These are phyloP conservation scores for Fraxinus baroniana DNA, from an alignment of 305 asterid genomes.

Conservation along the genomic window DNA sequence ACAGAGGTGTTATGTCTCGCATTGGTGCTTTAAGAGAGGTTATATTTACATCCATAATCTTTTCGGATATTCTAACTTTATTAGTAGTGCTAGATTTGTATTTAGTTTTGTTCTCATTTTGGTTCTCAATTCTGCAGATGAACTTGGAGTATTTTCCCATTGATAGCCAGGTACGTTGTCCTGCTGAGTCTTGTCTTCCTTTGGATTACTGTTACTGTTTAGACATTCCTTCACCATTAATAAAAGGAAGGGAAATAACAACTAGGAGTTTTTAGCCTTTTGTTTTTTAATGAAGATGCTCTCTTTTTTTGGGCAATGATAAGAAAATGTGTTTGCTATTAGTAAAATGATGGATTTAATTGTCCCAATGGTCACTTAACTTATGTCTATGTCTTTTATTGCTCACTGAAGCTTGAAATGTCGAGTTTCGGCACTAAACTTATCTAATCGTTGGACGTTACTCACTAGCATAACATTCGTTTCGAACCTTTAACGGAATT, in stretches of 20 bases:
- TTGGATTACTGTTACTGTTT: background rate
- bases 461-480: background rate
- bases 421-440: background rate
- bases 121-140: conserved; percentile 39
- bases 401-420: background rate
- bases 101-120: conserved; percentile 22
- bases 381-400: background rate
- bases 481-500: background rate
- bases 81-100: conserved; percentile 12
- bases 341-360: background rate
- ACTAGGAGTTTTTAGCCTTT: background rate
- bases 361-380: background rate
- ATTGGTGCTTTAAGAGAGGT: conserved; percentile 99
- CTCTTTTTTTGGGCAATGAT: background rate
- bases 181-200: conserved; percentile 4
- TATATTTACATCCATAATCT: conserved; percentile 11
- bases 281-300: background rate
- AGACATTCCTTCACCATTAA: background rate
- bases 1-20: conserved; percentile 81
- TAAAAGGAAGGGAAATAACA: background rate
- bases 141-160: conserved; percentile 55
- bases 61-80: conserved; percentile 22
- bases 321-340: background rate
- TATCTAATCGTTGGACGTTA: background rate
- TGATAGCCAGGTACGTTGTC: conserved; percentile 44